Percentiles rank a stretch among this genome's conserved stretches.
These are phyloP conservation scores for Fusarium nisikadoi DNA, from an alignment of 2,329 filamentous ascomycete species.

Conservation along the genomic window DNA sequence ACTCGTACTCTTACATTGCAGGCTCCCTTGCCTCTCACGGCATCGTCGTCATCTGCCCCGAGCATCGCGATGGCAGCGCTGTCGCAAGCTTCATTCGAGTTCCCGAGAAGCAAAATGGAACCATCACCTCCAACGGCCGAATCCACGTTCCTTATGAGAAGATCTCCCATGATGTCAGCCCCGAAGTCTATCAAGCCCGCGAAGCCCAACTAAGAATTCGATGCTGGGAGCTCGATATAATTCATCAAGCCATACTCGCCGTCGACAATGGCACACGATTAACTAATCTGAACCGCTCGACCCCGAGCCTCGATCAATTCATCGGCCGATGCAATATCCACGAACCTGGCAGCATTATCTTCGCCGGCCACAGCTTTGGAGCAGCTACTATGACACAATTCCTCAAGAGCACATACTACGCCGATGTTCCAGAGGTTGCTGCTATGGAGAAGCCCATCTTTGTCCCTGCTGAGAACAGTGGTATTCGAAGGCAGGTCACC, in stretches of 20 bases:
- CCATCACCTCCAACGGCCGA: slow-evolving; percentile 42
- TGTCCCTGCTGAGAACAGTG: slow-evolving; percentile 63
- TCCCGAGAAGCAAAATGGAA: slow-evolving; percentile 58
- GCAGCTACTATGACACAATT: slow-evolving; percentile 79
- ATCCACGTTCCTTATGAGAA: slow-evolving; percentile 59
- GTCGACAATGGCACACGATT: slow-evolving; percentile 67
- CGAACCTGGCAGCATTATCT: slow-evolving; percentile 77
- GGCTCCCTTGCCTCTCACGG: slow-evolving; percentile 84
- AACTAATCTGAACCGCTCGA: slow-evolving; percentile 65
- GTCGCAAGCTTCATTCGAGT: slow-evolving; percentile 78
- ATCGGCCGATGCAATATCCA: slow-evolving; percentile 72
- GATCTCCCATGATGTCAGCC: slow-evolving; percentile 70
- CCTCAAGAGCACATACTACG: slow-evolving; percentile 81
- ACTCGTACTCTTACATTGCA: slow-evolving; percentile 85
- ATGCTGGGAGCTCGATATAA: slow-evolving; percentile 79
- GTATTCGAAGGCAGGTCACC: slow-evolving; percentile 73
- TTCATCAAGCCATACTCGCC: slow-evolving; percentile 74
- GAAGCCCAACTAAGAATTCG: slow-evolving; percentile 79
- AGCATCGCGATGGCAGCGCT: slow-evolving; percentile 84
- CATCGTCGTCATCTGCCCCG: slow-evolving; percentile 81
- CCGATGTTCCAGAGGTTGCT: slow-evolving; percentile 57
- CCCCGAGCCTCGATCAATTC: slow-evolving; percentile 67
- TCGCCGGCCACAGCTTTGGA: slow-evolving; percentile 85
- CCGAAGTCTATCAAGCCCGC: slow-evolving; percentile 73
- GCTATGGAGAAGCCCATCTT: slow-evolving; percentile 69